Evolutionary conservation across 2,329 filamentous ascomycete species (phyloP), one percentile per base, ranked within the genome.

Genomic region (Penicillium sp.): DNA sequence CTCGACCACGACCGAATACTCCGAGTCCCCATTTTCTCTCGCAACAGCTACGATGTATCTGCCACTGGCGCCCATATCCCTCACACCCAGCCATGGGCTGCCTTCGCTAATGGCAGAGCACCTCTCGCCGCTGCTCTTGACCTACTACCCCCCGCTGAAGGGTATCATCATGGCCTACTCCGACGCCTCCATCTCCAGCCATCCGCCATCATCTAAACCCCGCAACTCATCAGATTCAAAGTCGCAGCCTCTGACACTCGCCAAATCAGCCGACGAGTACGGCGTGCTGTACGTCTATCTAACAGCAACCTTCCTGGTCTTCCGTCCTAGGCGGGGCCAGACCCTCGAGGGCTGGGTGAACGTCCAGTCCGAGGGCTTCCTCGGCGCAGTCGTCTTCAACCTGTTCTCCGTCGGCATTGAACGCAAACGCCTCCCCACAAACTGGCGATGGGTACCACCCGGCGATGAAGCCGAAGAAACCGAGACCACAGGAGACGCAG

Each of bases 321-420:
- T 95, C 67, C 81, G 86, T 28, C 92, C 93, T 0, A 76, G 79
- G 46, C 81, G 81, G 40, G 88, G 88, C 31, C 82, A 84, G 7
- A 83, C 80, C 70, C 80, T 97, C 65, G 85, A 91, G 58, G 93
- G 89, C 9, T 84, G 80, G 58, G 81, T 96, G 48, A 93, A 92
- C 62, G 77, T 96, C 27, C 89, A 95, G 66, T 92, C 87, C 42
- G 88, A 93, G 60, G 89, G 89, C 6, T 89, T 96, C 65, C 79
- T 98, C 6, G 91, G 92, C 18, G 81, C 96, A 2, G 83, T 95
- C 9, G 93, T 89, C 68, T 91, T 89, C 72, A 92, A 92, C 68
- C 82, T 89, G 57, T 97, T 97, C 78, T 95, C 93, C 59, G 88
- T 92, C 1, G 89, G 86, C 38, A 88, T 98, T 52, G 87, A 92